Evolutionary conservation across 2,329 filamentous ascomycete species (phyloP), one percentile per base, ranked within the genome.

Genomic region (Trichothecium sympodiale): DNA sequence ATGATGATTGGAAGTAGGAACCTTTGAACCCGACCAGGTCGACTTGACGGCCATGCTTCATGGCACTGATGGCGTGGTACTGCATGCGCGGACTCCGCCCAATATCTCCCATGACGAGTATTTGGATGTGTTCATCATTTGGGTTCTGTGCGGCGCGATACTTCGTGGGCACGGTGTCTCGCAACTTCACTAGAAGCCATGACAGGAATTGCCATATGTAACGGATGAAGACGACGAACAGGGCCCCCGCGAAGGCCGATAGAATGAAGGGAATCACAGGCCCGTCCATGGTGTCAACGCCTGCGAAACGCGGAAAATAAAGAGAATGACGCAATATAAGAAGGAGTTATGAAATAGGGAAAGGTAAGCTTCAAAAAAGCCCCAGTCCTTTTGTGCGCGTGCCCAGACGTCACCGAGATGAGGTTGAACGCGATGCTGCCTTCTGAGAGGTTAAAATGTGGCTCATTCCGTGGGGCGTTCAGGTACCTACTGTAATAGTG

Each of bases 51-150:
- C 85, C 85, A 51, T 87, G 78, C 49, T 80, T 83, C 29, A 86
- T 85, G 50, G 96, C 78, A 55, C 89, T 96, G 46, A 94, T 66
- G 15, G 89, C 89, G 70, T 98, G 91, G 50, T 98, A 96, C 54
- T 96, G 88, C 89, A 98, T 98, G 38, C 91, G 85, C 34, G 91
- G 91, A 54, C 89, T 96, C 31, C 88, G 77, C 28, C 91, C 91
- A 55, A 98, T 88, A 53, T 98, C 91, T 31, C 91, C 91, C 18
- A 98, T 72, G 14, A 98, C 91, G 13, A 98, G 70, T 35, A 98
- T 76, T 57, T 94, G 86, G 30, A 89, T 53, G 41, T 62, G 62
- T 29, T 65, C 59, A 44, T 64, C 55, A 16, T 56, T 47, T 27
- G 53, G 53, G 10, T 50, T 50, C 39, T 46, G 46, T 2, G 59